These are phyloP conservation scores for Onygenales sp. DNA, from an alignment of 2,329 filamentous ascomycete species.

Conservation along the genomic window DNA sequence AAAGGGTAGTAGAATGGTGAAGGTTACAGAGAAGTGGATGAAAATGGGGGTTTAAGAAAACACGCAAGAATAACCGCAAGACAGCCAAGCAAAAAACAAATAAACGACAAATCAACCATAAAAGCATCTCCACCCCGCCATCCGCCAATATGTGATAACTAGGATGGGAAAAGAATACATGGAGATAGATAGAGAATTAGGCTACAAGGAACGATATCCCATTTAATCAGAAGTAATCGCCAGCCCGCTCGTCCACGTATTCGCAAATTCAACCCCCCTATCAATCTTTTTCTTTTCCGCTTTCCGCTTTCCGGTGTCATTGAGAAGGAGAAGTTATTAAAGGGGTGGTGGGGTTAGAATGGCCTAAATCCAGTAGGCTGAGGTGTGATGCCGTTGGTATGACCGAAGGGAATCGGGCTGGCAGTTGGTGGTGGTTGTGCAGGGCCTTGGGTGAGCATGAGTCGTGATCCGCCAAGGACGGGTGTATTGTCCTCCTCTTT, in stretches of 20 bases:
- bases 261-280: too few species aligned
- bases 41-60: background rate
- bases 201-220: too few species aligned
- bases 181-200: too few species aligned
- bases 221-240: too few species aligned
- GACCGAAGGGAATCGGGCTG: constrained; percentile 58
- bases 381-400: constrained; percentile 80
- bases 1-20: background rate
- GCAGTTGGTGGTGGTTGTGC: constrained; percentile 34
- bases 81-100: background rate
- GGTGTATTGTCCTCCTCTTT: constrained; percentile 90
- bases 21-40: constrained; percentile 2
- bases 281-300: too few species aligned
- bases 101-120: background rate
- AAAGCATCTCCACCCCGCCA: too few species aligned
- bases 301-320: background rate
- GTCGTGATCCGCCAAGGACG: constrained; percentile 75
- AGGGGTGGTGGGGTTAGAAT: constrained; percentile 31
- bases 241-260: too few species aligned
- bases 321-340: background rate
- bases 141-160: too few species aligned
- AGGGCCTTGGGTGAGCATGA: constrained; percentile 94
- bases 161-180: too few species aligned
- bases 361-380: constrained; percentile 70
- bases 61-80: background rate